These are phyloP conservation scores for Leishmania lainsoni DNA, from an alignment of 208 protist species.

Conservation along the genomic window DNA sequence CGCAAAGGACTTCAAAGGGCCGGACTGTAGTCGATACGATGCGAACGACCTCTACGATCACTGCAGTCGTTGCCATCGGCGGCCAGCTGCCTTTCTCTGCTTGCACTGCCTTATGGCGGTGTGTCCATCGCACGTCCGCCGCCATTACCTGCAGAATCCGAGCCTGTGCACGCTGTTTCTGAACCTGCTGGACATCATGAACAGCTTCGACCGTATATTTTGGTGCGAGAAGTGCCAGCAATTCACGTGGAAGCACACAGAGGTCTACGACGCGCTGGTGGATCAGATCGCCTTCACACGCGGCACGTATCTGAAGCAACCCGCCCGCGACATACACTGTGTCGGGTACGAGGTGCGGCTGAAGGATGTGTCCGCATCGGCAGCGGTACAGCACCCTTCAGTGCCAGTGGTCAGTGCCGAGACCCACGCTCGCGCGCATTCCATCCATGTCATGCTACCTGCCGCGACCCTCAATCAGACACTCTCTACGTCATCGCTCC, in stretches of 20 bases:
- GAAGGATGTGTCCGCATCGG: slow-evolving; percentile 14
- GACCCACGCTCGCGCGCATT: not conserved
- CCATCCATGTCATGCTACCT: not conserved
- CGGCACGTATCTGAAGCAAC: slow-evolving; percentile 54
- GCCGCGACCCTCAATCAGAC: not conserved
- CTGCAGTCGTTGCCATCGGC: slow-evolving; percentile 59
- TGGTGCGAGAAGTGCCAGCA: slow-evolving; percentile 76
- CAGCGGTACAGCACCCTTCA: not conserved
- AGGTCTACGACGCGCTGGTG: slow-evolving; percentile 76
- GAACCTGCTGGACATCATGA: slow-evolving; percentile 80
- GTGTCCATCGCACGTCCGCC: slow-evolving; percentile 71
- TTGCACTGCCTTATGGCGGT: slow-evolving; percentile 65
- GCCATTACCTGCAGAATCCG: slow-evolving; percentile 46
- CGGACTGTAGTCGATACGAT: slow-evolving; percentile 66
- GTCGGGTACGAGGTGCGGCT: slow-evolving; percentile 58
- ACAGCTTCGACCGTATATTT: slow-evolving; percentile 76
- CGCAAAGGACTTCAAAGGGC: slow-evolving; percentile 45
- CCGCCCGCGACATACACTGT: slow-evolving; percentile 69
- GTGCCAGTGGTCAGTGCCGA: not conserved
- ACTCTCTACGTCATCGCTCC: not conserved
- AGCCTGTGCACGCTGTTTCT: slow-evolving; percentile 63
- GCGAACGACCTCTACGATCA: slow-evolving; percentile 59
- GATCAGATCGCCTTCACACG: slow-evolving; percentile 71
- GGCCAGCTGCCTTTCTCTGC: slow-evolving; percentile 72
- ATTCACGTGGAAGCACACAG: slow-evolving; percentile 82